phyloP scores from a whole-genome alignment of 345 rosid genomes.

The Angophora floribunda region DNA sequence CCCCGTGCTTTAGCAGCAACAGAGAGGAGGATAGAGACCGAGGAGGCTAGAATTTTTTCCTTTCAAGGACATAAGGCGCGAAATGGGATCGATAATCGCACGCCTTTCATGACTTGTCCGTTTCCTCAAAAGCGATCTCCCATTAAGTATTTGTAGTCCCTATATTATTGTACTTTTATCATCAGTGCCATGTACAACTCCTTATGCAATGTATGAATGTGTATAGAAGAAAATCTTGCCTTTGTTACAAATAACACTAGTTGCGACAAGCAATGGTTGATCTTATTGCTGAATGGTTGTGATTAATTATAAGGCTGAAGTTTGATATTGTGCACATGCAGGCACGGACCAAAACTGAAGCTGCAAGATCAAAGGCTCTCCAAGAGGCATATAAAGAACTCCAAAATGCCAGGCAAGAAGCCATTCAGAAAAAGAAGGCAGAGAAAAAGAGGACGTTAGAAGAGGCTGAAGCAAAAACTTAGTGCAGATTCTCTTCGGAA shows the following conservation, averaged over 20 bases:
- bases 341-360: slow-evolving; percentile 84
- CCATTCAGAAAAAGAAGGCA: slow-evolving; percentile 75
- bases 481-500: slow-evolving; percentile 72
- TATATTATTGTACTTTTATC: not conserved
- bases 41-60: not conserved
- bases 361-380: slow-evolving; percentile 73
- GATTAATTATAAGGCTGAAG: not conserved
- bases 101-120: not conserved
- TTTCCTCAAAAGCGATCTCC: not conserved
- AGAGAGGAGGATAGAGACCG: not conserved
- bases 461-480: slow-evolving; percentile 87
- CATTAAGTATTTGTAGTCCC: too few relatives aligned
- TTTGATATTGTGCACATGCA: slow-evolving; percentile 7
- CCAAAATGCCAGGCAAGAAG: slow-evolving; percentile 87
- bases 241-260: too few relatives aligned
- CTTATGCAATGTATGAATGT: not conserved
- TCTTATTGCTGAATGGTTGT: not conserved
- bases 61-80: not conserved
- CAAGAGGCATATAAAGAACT: slow-evolving; percentile 91
- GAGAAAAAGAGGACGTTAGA: slow-evolving; percentile 72
- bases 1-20: too few relatives aligned
- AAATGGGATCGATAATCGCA: not conserved
- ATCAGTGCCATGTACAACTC: not conserved
- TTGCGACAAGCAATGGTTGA: not conserved
- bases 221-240: not conserved